A percentile compares a stretch with the other conserved stretches of the same genome.
Conservation (phyloP, 2,329 filamentous ascomycete genomes). For the Sclerotiophoma versabilis region DNA sequence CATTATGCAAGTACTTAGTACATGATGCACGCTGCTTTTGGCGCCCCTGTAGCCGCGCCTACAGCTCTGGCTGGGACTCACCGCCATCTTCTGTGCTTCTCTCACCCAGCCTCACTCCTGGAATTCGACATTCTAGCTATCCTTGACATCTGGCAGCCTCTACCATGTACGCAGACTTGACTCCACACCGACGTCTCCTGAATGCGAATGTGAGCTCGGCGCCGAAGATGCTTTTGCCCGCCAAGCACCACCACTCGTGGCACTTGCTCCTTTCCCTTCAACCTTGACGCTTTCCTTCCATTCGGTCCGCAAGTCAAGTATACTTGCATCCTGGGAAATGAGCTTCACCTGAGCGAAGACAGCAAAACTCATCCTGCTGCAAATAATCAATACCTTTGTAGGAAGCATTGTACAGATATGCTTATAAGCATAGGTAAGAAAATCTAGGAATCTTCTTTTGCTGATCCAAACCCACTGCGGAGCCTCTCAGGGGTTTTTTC, state of each 20-base stretch:
- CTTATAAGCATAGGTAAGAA: too few species aligned
- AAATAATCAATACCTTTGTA: too few species aligned
- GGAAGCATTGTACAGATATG: too few species aligned
- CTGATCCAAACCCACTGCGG: too few species aligned
- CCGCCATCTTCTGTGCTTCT: background rate
- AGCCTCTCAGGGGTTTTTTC: too few species aligned
- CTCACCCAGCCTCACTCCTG: background rate
- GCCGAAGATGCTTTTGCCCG: background rate
- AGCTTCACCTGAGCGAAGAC: too few species aligned
- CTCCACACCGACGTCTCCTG: background rate
- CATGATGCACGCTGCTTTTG: too few species aligned
- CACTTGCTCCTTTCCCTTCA: background rate
- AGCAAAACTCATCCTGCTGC: too few species aligned
- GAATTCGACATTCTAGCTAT: background rate
- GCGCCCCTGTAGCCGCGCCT: background rate
- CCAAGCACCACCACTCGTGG: background rate
- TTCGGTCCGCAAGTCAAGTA: background rate
- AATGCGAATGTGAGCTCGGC: constrained; percentile 2
- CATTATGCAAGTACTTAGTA: too few species aligned
- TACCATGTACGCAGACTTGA: background rate
- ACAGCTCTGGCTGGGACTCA: background rate
- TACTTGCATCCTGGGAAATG: too few species aligned
- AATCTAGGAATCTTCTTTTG: too few species aligned
- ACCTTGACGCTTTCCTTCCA: background rate
- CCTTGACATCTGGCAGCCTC: background rate